These are phyloP conservation scores for Laguncularia racemosa DNA, from an alignment of 345 rosid species.

Conservation along the genomic window DNA sequence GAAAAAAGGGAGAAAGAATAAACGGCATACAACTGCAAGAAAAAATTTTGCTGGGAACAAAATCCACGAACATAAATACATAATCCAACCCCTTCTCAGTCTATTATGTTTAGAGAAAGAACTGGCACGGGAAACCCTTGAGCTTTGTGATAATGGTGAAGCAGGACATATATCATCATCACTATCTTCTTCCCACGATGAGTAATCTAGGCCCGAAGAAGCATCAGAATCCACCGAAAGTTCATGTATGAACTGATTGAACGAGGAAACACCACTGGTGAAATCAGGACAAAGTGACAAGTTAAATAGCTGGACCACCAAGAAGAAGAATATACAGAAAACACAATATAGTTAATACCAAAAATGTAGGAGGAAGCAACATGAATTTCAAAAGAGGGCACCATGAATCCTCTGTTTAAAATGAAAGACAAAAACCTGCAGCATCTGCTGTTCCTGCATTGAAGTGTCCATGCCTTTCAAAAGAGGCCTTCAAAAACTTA, in stretches of 20 bases:
- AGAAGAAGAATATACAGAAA: neutral
- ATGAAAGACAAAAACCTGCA: no score
- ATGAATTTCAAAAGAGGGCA: no score
- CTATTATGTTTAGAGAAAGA: constrained; percentile 27
- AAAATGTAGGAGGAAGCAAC: neutral
- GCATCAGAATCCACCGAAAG: constrained; percentile 72
- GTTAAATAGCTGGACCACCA: neutral
- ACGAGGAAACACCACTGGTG: constrained; percentile 87
- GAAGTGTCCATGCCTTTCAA: no score
- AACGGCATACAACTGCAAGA: constrained; percentile 37
- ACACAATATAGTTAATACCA: neutral
- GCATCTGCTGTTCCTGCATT: no score
- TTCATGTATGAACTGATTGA: constrained; percentile 85
- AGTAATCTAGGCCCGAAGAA: constrained; percentile 60
- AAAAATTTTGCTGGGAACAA: constrained; percentile 53
- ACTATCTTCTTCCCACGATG: constrained; percentile 71
- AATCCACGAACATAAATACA: constrained; percentile 49
- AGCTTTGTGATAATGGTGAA: constrained; percentile 68
- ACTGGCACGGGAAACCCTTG: constrained; percentile 54
- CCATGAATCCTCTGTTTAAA: no score
- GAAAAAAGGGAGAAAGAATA: constrained; percentile 29
- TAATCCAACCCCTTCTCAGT: constrained; percentile 44
- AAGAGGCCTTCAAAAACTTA: no score
- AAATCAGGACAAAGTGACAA: constrained; percentile 7
- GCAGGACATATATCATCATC: constrained; percentile 42